Evolutionary conservation across 352 stramenopile species (phyloP).

Genomic region (Peronosclerospora sorghi): DNA sequence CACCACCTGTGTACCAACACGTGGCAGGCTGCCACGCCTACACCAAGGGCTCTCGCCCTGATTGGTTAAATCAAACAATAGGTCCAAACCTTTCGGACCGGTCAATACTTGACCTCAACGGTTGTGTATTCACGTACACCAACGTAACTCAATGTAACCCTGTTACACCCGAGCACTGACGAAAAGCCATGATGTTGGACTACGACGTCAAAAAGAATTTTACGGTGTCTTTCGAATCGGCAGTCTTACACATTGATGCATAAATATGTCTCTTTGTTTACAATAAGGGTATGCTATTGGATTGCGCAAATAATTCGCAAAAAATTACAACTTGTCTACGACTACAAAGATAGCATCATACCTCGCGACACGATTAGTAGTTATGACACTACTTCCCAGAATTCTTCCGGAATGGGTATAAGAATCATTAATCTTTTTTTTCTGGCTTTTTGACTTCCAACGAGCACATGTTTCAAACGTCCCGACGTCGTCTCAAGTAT

Average conservation of each 20-base stretch:
- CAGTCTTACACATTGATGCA: background rate
- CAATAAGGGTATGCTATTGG: too few species aligned
- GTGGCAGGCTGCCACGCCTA: too few species aligned
- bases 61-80: too few species aligned
- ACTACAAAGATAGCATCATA: background rate
- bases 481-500: background rate
- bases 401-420: background rate
- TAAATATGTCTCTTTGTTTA: background rate
- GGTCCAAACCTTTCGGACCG: too few species aligned
- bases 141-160: too few species aligned
- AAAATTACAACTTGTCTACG: background rate
- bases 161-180: background rate
- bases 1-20: too few species aligned
- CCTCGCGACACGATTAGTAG: conserved; percentile 2
- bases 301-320: too few species aligned
- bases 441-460: background rate
- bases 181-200: background rate
- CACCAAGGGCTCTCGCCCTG: too few species aligned
- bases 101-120: too few species aligned
- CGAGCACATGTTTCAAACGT: conserved; percentile 7
- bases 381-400: conserved; percentile 7
- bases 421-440: background rate
- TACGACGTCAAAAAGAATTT: background rate
- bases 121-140: too few species aligned
- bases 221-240: background rate